Evolutionary conservation across 352 stramenopile species (phyloP).

Genomic region (Phytophthora parvispora): DNA sequence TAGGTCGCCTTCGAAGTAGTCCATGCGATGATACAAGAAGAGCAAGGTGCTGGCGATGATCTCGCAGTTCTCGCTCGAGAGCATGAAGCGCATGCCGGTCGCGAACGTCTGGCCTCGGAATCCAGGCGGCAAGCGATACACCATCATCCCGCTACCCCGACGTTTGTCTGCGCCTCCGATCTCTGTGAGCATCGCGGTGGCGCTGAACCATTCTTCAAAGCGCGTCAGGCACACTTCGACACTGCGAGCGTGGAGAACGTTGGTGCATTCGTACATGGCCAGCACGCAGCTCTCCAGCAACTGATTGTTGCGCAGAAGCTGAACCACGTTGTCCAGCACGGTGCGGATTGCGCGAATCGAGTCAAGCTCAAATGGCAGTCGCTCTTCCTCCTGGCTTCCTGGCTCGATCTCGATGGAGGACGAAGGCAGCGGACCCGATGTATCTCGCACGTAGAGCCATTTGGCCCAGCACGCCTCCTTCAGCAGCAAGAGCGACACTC

Average conservation of each 20-base stretch:
- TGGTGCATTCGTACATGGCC: constrained; percentile 81
- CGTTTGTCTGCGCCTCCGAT: constrained; percentile 24
- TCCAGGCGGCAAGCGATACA: constrained; percentile 53
- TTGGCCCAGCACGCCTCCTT: constrained; percentile 79
- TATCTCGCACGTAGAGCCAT: constrained; percentile 66
- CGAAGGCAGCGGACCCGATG: constrained; percentile 39
- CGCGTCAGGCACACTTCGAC: constrained; percentile 65
- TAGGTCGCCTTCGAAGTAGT: constrained; percentile 78
- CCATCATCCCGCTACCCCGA: constrained; percentile 33
- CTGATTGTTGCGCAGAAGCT: constrained; percentile 71
- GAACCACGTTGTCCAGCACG: constrained; percentile 61
- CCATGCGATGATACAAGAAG: constrained; percentile 83
- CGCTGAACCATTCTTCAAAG: constrained; percentile 81
- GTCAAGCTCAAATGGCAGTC: constrained; percentile 57
- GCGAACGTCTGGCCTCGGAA: constrained; percentile 67
- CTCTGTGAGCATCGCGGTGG: constrained; percentile 40
- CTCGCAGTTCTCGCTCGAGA: constrained; percentile 80
- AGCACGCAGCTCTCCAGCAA: constrained; percentile 73
- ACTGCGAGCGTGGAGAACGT: constrained; percentile 71
- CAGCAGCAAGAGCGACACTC: constrained; percentile 63
- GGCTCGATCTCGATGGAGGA: constrained; percentile 42
- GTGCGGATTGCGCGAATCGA: constrained; percentile 61
- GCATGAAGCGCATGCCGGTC: constrained; percentile 72
- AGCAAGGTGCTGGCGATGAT: constrained; percentile 70
- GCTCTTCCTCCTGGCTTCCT: constrained; percentile 38